These are phyloP conservation scores for Austroboletus novae-zelandiae DNA, from an alignment of 1,284 basidiomycete genomes.

Conservation along the genomic window DNA sequence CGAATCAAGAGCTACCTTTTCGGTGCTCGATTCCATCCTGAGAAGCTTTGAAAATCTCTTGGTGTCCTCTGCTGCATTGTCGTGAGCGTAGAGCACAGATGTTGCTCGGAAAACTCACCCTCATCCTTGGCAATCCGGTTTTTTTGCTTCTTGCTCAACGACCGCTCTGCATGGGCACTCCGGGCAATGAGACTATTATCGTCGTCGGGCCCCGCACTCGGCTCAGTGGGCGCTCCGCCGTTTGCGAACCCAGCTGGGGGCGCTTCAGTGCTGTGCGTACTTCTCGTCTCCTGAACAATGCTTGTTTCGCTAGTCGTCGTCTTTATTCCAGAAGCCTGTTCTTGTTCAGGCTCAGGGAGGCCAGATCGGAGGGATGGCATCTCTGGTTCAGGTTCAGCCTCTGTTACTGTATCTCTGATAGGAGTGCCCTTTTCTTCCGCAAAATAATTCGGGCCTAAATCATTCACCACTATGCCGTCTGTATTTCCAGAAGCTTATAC, in stretches of 20 bases:
- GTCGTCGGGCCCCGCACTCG: constrained; percentile 25
- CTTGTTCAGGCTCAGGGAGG: constrained; percentile 15
- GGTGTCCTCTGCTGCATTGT: constrained; percentile 19
- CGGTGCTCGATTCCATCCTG: constrained; percentile 26
- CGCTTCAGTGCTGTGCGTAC: constrained; percentile 12
- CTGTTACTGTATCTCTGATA: background rate
- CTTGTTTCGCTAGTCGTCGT: background rate
- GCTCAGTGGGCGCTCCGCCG: constrained; percentile 22
- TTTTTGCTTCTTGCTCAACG: constrained; percentile 28
- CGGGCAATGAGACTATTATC: constrained; percentile 19
- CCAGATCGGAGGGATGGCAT: constrained; percentile 26
- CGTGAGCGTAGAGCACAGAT: background rate
- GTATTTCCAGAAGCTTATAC: constrained; percentile 1
- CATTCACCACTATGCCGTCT: too few relatives aligned
- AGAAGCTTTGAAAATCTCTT: constrained; percentile 26
- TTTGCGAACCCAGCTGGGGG: constrained; percentile 27
- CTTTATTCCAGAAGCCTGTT: constrained; percentile 1
- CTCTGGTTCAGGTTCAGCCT: background rate
- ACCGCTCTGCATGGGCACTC: constrained; percentile 24
- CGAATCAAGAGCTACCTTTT: constrained; percentile 29
- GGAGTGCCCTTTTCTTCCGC: background rate
- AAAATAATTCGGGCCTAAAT: background rate
- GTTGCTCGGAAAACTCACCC: constrained; percentile 14
- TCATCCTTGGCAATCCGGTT: constrained; percentile 26
- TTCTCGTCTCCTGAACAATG: constrained; percentile 11